A percentile compares a stretch with the other conserved stretches of the same genome.
Conservation (phyloP, 257 asterid genomes). For the Rhazya stricta region DNA sequence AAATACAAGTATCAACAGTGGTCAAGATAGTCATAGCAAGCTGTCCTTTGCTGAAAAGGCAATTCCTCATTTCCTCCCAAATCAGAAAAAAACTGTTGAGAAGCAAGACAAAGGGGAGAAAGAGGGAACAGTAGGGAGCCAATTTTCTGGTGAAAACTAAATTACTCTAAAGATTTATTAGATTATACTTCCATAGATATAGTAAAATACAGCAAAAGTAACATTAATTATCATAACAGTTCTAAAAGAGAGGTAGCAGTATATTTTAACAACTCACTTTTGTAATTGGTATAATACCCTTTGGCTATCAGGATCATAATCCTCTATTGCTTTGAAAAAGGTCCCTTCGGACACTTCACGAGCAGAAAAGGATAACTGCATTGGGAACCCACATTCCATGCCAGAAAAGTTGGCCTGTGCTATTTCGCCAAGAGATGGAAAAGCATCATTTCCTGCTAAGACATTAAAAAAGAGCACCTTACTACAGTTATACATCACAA, state of each 20-base stretch:
- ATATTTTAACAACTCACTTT: conserved; percentile 44
- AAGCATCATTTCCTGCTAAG: conserved; percentile 66
- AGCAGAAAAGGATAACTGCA: conserved; percentile 89
- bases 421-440: conserved; percentile 62
- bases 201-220: background rate
- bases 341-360: conserved; percentile 97
- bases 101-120: background rate
- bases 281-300: conserved; percentile 61
- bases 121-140: background rate
- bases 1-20: background rate
- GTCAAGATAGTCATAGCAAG: background rate
- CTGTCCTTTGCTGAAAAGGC: background rate
- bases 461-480: conserved; percentile 24
- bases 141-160: background rate
- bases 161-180: background rate
- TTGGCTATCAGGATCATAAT: conserved; percentile 81
- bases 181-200: background rate
- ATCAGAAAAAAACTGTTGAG: background rate
- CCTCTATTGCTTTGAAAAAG: conserved; percentile 69
- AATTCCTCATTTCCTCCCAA: conserved; percentile 4
- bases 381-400: conserved; percentile 74
- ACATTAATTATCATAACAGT: conserved; percentile 17
- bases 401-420: conserved; percentile 52
- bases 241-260: conserved; percentile 15
- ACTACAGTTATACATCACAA: conserved; percentile 20